phyloP scores from a whole-genome alignment of 2,329 filamentous ascomycete species.

The Apiospora pterosperma region DNA sequence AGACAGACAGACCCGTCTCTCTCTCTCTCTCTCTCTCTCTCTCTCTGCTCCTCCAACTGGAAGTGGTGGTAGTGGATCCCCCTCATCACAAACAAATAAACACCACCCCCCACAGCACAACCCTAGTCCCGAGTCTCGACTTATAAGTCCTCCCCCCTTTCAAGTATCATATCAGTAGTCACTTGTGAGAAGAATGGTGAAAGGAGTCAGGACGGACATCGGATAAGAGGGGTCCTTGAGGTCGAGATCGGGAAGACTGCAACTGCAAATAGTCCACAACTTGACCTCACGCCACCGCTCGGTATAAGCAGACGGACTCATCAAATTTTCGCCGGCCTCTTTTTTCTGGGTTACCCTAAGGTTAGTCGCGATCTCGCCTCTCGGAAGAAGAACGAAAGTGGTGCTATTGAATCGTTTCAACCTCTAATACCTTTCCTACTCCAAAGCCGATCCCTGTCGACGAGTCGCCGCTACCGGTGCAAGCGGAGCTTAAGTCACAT shows the following conservation, averaged over 20 bases:
- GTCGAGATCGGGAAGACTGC: not conserved
- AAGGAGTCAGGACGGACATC: not conserved
- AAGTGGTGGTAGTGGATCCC: not conserved
- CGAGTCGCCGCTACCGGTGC: conserved; percentile 3
- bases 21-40: not conserved
- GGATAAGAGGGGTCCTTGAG: not conserved
- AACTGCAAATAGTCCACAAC: not conserved
- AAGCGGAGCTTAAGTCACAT: not conserved
- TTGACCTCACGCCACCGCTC: not conserved
- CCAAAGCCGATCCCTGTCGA: not conserved
- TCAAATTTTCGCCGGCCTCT: not conserved
- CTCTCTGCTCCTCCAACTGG: not conserved
- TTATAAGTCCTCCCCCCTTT: not conserved
- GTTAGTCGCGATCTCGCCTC: not conserved
- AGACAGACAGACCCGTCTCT: not conserved
- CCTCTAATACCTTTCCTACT: not conserved
- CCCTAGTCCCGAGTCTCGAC: not conserved
- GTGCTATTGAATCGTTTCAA: not conserved
- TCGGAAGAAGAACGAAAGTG: not conserved
- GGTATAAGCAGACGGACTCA: not conserved
- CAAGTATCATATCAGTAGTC: not conserved
- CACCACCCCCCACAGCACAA: not conserved
- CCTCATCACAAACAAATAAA: conserved; percentile 3
- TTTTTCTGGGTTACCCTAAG: not conserved
- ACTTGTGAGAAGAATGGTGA: not conserved